phyloP scores from a whole-genome alignment of 2,329 filamentous ascomycete genomes.

The Fusarium sp. region DNA sequence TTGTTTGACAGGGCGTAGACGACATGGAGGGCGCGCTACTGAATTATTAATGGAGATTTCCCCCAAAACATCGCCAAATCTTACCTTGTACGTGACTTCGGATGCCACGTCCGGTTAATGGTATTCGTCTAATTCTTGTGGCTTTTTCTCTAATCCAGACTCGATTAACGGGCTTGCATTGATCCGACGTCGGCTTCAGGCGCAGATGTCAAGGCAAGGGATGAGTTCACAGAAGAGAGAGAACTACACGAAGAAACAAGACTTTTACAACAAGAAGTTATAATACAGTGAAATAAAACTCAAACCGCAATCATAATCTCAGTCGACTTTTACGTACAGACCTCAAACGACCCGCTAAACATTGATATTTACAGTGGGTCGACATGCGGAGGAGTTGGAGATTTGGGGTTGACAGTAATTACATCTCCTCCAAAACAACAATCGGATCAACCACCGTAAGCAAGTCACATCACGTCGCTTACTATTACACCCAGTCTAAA shows the following conservation, averaged over 20 bases:
- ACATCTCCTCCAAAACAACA: not conserved
- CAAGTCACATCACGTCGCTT: not conserved
- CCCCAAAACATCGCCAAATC: not conserved
- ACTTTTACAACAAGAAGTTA: not conserved
- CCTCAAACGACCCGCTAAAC: conserved; percentile 10
- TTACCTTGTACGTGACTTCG: conserved; percentile 7
- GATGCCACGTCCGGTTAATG: not conserved
- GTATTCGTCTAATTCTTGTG: conserved; percentile 24
- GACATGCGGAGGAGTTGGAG: not conserved
- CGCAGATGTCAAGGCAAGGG: conserved; percentile 11
- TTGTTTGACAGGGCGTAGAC: conserved; percentile 27
- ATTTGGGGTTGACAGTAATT: conserved; percentile 9
- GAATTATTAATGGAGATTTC: conserved; percentile 37
- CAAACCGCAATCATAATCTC: not conserved
- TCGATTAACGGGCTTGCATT: conserved; percentile 4
- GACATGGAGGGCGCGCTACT: conserved; percentile 31
- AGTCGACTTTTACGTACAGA: conserved; percentile 37
- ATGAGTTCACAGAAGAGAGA: not conserved
- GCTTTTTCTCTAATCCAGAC: conserved; percentile 28
- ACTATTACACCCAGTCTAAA: not conserved
- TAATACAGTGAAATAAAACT: not conserved
- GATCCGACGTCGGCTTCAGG: conserved; percentile 25
- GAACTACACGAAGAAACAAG: not conserved
- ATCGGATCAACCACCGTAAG: conserved; percentile 19
- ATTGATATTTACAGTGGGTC: conserved; percentile 31